Base-by-base conservation (phyloP, 768 basidiomycete species). In the Clavulina sp. region DNA sequence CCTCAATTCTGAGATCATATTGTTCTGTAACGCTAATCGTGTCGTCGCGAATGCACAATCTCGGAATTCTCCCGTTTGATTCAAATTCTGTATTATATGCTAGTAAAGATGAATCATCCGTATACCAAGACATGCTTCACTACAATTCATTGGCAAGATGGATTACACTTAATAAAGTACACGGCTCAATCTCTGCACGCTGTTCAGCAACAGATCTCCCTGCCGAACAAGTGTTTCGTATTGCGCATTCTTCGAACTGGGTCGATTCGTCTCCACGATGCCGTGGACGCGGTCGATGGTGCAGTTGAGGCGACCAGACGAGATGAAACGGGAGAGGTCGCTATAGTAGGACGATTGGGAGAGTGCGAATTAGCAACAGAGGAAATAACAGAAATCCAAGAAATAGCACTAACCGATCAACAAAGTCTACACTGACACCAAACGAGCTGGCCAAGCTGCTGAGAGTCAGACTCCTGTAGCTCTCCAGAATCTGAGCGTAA, bases 271-370 rank as follows among this genome's bases (percentile, higher is more conserved):
- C 68, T 91, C 85, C 16, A 96, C 89, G 33, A 96, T 75, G 0
- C 89, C 87, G 52, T 82, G 73, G n/a, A 97, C 93, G 60, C 87
- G 86, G 71, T 97, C 92, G 54, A 97, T 96, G 1, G 80, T 78
- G 58, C 81, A 84, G 60, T 86, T 79, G 48, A 99, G 66, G 7
- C 93, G 73, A 23, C 84, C 83, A 13, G 76, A 75, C 16, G 91
- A 81, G 58, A 99, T 96, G 69, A 96, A 93, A 4, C 80, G 76
- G 29, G 87, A 86, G 32, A 97, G 72, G 61, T 99, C 92, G 58
- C 87, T 91, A 59, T 13, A 40, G 44, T 1, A 16, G 53, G 23
- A 18, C 48, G 52, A 29, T 24, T 29, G 29, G 13, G 21, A 48
- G 26, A 18, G 21, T 31, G 23, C 41, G 19, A 3, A 23, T 23